A percentile compares a stretch with the other conserved stretches of the same genome.
Evolutionary conservation across 257 asterid species (phyloP).

Genomic region (Ilex asprella): DNA sequence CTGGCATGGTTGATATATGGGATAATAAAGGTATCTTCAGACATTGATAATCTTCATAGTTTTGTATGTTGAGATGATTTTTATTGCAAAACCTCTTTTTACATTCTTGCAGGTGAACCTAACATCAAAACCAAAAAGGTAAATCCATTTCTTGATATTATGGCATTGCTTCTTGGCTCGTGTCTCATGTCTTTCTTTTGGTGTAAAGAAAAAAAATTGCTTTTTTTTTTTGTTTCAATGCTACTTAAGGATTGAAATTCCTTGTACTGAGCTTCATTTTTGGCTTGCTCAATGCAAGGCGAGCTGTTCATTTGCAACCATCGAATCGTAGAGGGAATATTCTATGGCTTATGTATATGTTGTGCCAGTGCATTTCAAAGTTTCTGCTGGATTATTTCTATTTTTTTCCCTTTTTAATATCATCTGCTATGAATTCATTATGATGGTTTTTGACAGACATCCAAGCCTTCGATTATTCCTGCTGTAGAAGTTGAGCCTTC

Average conservation of each 20-base stretch:
- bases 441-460: conserved; percentile 39
- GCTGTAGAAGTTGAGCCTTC: conserved; percentile 92
- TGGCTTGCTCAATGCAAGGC: not conserved
- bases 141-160: not conserved
- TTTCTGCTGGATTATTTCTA: not conserved
- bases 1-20: conserved; percentile 64
- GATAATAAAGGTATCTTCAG: conserved; percentile 36
- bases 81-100: conserved; percentile 15
- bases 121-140: conserved; percentile 52
- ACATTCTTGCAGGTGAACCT: conserved; percentile 43
- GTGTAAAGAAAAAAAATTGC: not conserved
- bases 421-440: not conserved
- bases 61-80: conserved; percentile 11
- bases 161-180: not conserved
- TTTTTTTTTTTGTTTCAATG: not conserved
- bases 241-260: not conserved
- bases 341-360: not conserved
- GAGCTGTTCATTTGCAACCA: not conserved
- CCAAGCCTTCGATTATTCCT: conserved; percentile 62
- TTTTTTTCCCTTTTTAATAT: not conserved
- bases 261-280: not conserved
- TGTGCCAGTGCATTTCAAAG: not conserved
- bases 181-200: not conserved
- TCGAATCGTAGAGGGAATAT: not conserved
- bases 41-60: not conserved